Evolutionary conservation across 1,284 basidiomycete genomes (phyloP).

Genomic region (Porodaedalea pini): DNA sequence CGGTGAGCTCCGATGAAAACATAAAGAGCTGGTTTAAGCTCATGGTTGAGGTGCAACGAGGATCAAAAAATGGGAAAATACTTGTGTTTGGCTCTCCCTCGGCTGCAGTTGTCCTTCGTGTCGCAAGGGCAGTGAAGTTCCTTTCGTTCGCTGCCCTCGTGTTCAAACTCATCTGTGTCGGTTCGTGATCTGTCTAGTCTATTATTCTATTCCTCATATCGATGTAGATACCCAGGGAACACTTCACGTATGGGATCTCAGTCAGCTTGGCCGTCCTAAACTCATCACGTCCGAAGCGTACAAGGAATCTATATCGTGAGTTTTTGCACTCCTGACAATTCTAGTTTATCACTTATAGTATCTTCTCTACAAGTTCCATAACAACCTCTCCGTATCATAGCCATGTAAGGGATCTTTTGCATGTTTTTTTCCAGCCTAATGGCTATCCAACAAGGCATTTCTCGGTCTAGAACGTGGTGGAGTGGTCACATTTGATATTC

Average conservation of each 20-base stretch:
- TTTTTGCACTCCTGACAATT: constrained; percentile 19
- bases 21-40: background rate
- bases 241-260: constrained; percentile 68
- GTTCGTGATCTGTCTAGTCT: constrained; percentile 37
- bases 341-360: constrained; percentile 3
- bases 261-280: constrained; percentile 50
- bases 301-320: constrained; percentile 46
- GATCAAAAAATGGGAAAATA: constrained; percentile 54
- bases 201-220: background rate
- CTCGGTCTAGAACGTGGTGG: constrained; percentile 56
- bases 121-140: constrained; percentile 58
- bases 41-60: constrained; percentile 35
- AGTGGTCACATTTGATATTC: constrained; percentile 67
- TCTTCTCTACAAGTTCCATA: constrained; percentile 43
- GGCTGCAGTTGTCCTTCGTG: constrained; percentile 50
- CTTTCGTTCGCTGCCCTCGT: constrained; percentile 59
- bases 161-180: constrained; percentile 60
- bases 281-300: constrained; percentile 51
- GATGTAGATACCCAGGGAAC: constrained; percentile 59
- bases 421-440: background rate
- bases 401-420: constrained; percentile 46
- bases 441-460: constrained; percentile 46
- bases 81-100: constrained; percentile 64
- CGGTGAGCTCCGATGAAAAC: constrained; percentile 37
- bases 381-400: constrained; percentile 71